These are phyloP conservation scores for Geranium incanum DNA, from an alignment of 441 rosid species.

Conservation along the genomic window DNA sequence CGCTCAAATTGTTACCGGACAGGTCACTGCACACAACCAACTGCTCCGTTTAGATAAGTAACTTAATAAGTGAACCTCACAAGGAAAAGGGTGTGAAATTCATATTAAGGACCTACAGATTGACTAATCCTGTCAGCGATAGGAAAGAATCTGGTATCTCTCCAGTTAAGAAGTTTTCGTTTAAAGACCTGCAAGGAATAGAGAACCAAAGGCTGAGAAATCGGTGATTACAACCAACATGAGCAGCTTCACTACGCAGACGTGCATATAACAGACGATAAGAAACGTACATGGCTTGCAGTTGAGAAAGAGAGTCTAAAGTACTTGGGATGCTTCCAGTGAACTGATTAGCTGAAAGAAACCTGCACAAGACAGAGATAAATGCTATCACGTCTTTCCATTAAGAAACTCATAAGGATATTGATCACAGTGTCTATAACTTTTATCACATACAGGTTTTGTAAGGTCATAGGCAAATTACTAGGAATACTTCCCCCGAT, in stretches of 20 bases:
- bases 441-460: constrained; percentile 49
- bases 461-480: constrained; percentile 63
- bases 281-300: constrained; percentile 36
- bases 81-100: background rate
- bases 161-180: constrained; percentile 54
- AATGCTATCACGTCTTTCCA: background rate
- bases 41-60: constrained; percentile 4
- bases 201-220: constrained; percentile 3
- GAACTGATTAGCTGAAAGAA: constrained; percentile 53
- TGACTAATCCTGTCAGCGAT: constrained; percentile 39
- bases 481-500: constrained; percentile 88
- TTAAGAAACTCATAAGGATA: background rate
- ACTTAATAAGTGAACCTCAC: constrained; percentile 12
- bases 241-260: background rate
- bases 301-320: constrained; percentile 35
- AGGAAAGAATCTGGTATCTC: constrained; percentile 77
- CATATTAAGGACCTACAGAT: constrained; percentile 40
- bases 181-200: constrained; percentile 44
- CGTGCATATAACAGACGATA: background rate
- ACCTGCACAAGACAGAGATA: constrained; percentile 33
- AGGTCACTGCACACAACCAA: constrained; percentile 50
- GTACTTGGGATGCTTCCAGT: constrained; percentile 50
- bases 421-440: background rate
- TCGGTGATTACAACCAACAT: background rate
- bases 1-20: constrained; percentile 63